Percentiles rank a stretch among this genome's conserved stretches.
Conservation (phyloP, 352 stramenopile genomes). For the Phytopythium boreale region DNA sequence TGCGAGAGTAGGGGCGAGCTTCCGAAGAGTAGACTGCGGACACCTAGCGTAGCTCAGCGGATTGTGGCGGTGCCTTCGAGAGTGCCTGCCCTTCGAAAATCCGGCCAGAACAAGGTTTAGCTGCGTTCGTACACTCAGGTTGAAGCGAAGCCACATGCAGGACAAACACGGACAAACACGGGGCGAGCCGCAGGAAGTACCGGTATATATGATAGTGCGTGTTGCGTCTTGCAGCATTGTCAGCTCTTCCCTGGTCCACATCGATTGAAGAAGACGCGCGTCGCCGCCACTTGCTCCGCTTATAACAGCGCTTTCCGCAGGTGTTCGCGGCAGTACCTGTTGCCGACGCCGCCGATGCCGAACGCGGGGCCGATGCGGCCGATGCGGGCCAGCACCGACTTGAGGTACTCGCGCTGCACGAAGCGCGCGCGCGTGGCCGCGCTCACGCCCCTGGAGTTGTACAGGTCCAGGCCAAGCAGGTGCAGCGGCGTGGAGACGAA, state of each 20-base stretch:
- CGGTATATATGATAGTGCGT: not conserved
- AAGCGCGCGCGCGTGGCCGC: conserved; percentile 44
- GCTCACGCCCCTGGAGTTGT: conserved; percentile 69
- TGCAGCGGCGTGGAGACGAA: conserved; percentile 89
- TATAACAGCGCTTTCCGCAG: conserved; percentile 35
- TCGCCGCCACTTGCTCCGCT: too few relatives aligned
- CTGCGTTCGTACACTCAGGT: not conserved
- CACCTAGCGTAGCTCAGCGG: not conserved
- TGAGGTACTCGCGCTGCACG: conserved; percentile 79
- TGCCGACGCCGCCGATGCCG: conserved; percentile 87
- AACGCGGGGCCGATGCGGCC: conserved; percentile 88
- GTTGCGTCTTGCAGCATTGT: not conserved
- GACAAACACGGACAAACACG: too few relatives aligned
- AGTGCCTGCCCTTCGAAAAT: not conserved
- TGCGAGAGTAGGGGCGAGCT: not conserved
- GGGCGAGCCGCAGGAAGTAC: not conserved
- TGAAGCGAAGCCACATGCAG: too few relatives aligned
- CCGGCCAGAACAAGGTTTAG: not conserved
- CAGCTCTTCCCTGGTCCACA: not conserved
- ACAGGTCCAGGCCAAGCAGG: conserved; percentile 85
- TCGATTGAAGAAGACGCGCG: not conserved
- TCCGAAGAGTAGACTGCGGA: too few relatives aligned
- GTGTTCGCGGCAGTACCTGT: conserved; percentile 59
- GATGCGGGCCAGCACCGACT: conserved; percentile 81
- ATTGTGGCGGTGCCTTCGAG: not conserved